Percentiles rank a stretch among this genome's conserved stretches.
phyloP scores from a whole-genome alignment of 768 basidiomycete species.

The Agrocybe chaxingu region DNA sequence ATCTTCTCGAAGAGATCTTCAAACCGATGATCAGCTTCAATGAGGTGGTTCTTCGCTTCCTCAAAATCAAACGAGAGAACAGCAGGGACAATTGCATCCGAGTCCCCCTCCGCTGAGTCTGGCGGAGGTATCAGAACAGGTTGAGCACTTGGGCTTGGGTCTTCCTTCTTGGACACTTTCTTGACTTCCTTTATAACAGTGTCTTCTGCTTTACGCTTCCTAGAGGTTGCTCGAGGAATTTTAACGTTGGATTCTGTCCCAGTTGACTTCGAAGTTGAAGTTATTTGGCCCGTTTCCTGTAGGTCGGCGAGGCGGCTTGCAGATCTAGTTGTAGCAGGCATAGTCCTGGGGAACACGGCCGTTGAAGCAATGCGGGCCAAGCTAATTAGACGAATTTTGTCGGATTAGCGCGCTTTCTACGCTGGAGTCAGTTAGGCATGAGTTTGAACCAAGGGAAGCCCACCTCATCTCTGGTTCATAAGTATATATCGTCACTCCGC shows the following conservation, averaged over 20 bases:
- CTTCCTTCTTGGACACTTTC: slow-evolving; percentile 14
- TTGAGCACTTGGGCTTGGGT: slow-evolving; percentile 8
- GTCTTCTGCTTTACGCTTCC: slow-evolving; percentile 12
- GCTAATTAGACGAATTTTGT: too few species aligned
- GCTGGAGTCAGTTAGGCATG: too few species aligned
- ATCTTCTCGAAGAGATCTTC: slow-evolving; percentile 60
- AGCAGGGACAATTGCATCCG: slow-evolving; percentile 54
- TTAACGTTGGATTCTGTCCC: background rate
- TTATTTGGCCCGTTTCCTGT: slow-evolving; percentile 20
- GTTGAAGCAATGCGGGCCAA: too few species aligned
- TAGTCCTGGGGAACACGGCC: slow-evolving; percentile 9
- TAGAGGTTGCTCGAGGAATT: background rate
- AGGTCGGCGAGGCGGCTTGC: slow-evolving; percentile 22
- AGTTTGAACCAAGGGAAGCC: too few species aligned
- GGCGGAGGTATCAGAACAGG: background rate
- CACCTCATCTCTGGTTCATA: too few species aligned
- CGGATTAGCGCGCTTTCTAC: too few species aligned
- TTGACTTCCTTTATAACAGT: slow-evolving; percentile 9
- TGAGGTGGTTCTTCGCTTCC: slow-evolving; percentile 71
- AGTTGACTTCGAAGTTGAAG: background rate
- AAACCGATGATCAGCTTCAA: slow-evolving; percentile 67
- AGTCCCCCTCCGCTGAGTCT: slow-evolving; percentile 14
- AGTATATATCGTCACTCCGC: too few species aligned
- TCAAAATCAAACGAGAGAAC: slow-evolving; percentile 74
- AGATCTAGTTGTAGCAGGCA: slow-evolving; percentile 32